Evolutionary conservation across 2,329 filamentous ascomycete species (phyloP).

Genomic region (Trichoderma sp.): DNA sequence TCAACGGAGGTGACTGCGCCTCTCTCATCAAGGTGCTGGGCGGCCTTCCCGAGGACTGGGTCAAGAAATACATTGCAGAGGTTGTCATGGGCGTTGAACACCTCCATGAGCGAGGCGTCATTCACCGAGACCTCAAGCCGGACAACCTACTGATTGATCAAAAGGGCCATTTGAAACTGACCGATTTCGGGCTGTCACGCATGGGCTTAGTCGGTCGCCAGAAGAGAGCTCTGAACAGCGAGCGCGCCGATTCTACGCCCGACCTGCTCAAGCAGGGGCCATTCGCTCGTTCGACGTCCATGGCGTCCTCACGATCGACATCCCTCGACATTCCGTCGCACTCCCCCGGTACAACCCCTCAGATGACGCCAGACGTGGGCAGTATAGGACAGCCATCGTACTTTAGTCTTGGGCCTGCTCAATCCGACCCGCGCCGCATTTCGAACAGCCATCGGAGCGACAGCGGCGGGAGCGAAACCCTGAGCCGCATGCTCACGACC

Average conservation of each 20-base stretch:
- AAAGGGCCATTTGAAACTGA: conserved; percentile 93
- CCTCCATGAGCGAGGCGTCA: conserved; percentile 89
- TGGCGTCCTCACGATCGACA: conserved; percentile 87
- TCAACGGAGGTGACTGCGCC: conserved; percentile 96
- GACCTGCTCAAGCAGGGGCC: conserved; percentile 91
- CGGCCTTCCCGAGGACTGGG: conserved; percentile 93
- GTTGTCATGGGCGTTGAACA: conserved; percentile 97
- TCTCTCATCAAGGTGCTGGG: conserved; percentile 94
- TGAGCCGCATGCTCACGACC: conserved; percentile 79
- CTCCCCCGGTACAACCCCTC: conserved; percentile 82
- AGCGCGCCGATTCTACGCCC: conserved; percentile 77
- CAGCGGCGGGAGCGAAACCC: conserved; percentile 83
- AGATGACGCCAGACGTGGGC: conserved; percentile 74
- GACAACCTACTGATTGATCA: conserved; percentile 97
- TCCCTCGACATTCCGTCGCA: conserved; percentile 84
- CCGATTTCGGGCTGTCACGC: conserved; percentile 93
- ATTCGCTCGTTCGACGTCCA: conserved; percentile 81
- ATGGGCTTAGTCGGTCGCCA: conserved; percentile 97
- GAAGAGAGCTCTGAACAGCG: conserved; percentile 83
- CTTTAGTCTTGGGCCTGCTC: conserved; percentile 70
- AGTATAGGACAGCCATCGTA: conserved; percentile 83
- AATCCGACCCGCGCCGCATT: conserved; percentile 65
- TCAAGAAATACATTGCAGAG: conserved; percentile 94
- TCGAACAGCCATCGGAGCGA: conserved; percentile 83
- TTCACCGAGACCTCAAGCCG: conserved; percentile 94